Percentiles rank a stretch among this genome's conserved stretches.
phyloP scores from a whole-genome alignment of 176 grass and related monocot genomes.

The Oryza glumipatula region DNA sequence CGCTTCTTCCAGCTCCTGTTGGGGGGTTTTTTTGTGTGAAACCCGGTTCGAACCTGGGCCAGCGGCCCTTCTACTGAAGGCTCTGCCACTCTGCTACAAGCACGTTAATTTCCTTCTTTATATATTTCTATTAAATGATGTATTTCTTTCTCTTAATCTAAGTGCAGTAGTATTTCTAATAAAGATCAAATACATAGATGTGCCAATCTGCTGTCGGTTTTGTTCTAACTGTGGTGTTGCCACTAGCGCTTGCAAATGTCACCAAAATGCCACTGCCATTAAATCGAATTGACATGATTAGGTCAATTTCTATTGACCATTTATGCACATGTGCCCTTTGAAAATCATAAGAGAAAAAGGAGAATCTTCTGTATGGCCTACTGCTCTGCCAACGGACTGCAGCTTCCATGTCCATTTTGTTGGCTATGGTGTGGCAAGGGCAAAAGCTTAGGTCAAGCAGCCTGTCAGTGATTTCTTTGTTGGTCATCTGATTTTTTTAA shows the following conservation, averaged over 20 bases:
- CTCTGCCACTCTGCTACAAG: no score
- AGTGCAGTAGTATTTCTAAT: not conserved
- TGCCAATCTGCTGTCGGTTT: not conserved
- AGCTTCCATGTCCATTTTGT: not conserved
- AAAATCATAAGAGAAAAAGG: not conserved
- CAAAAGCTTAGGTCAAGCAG: not conserved
- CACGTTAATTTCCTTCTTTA: not conserved
- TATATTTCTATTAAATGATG: not conserved
- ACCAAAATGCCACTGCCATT: not conserved
- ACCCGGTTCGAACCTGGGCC: no score
- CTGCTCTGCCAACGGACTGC: not conserved
- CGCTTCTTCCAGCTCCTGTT: no score
- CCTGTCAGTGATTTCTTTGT: not conserved
- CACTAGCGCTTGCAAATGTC: not conserved
- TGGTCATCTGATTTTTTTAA: no score
- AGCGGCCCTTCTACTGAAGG: no score
- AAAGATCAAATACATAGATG: not conserved
- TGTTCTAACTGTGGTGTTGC: no score
- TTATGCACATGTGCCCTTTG: not conserved
- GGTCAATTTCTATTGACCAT: not conserved
- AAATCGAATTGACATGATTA: not conserved
- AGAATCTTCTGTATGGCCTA: no score
- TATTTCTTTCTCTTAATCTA: not conserved
- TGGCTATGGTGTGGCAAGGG: not conserved
- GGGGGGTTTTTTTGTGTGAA: no score